phyloP scores from a whole-genome alignment of 164 flowering plant genomes.

The Akebia trifoliata region DNA sequence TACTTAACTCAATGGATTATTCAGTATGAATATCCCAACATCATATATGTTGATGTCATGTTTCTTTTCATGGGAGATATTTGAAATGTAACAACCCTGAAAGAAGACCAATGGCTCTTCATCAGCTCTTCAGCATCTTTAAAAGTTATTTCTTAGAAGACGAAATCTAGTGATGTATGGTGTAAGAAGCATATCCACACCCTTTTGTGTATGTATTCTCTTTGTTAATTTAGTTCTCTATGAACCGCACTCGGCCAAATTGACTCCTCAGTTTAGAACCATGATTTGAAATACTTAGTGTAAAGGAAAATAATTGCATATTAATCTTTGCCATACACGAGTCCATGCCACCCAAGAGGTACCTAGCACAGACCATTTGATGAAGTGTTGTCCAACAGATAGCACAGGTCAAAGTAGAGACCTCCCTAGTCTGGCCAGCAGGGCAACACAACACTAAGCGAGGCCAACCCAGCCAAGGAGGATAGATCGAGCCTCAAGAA shows the following conservation, averaged over 20 bases:
- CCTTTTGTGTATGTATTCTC: neutral
- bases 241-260: neutral
- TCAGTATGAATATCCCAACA: neutral
- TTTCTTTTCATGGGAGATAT: constrained; percentile 38
- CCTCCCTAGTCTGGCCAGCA: too few species aligned
- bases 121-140: constrained; percentile 54
- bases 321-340: too few species aligned
- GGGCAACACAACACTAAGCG: too few species aligned
- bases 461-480: too few species aligned
- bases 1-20: constrained; percentile 16
- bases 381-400: too few species aligned
- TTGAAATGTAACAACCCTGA: constrained; percentile 28
- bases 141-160: constrained; percentile 49
- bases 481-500: too few species aligned
- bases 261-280: too few species aligned
- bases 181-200: constrained; percentile 36
- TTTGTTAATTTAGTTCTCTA: neutral
- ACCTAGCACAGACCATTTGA: too few species aligned
- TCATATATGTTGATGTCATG: constrained; percentile 6
- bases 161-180: constrained; percentile 41
- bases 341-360: too few species aligned
- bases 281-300: too few species aligned
- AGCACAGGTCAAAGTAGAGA: too few species aligned
- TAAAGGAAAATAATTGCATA: too few species aligned
- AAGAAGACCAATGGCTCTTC: constrained; percentile 36